Conservation (phyloP, 2,329 filamentous ascomycete species). For the Alternaria ventricosa region DNA sequence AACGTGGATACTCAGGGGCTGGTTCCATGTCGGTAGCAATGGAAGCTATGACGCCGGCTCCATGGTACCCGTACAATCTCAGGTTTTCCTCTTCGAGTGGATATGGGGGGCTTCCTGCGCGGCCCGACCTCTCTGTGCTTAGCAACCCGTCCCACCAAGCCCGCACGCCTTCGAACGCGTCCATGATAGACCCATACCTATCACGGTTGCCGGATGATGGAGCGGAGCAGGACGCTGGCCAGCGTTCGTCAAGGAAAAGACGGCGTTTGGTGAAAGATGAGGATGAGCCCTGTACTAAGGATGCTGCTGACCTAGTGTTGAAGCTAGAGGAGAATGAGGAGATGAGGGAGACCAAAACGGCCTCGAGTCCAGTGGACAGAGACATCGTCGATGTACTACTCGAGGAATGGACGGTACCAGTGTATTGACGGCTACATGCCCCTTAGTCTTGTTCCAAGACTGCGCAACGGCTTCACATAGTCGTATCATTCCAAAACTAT, state of each 20-base stretch:
- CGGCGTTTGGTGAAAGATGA: neutral
- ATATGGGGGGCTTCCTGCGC: too few species aligned
- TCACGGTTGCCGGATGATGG: neutral
- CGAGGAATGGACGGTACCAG: conserved; percentile 21
- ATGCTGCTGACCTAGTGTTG: neutral
- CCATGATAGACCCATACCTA: too few species aligned
- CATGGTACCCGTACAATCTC: neutral
- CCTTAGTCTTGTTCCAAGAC: neutral
- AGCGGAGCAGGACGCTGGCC: neutral
- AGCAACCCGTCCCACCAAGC: too few species aligned
- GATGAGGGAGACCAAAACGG: neutral
- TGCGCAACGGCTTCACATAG: neutral
- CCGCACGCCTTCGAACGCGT: too few species aligned
- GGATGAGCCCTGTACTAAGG: too few species aligned
- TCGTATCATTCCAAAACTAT: neutral
- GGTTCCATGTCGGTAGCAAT: too few species aligned
- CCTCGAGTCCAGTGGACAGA: neutral
- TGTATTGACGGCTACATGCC: neutral
- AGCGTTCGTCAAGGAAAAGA: too few species aligned
- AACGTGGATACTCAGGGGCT: too few species aligned
- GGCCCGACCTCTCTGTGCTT: too few species aligned
- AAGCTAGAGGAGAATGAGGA: neutral
- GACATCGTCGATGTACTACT: conserved; percentile 30
- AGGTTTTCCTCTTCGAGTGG: too few species aligned
- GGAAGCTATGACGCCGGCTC: too few species aligned